phyloP scores from a whole-genome alignment of 345 rosid genomes.

The Citrus mangshanensis region DNA sequence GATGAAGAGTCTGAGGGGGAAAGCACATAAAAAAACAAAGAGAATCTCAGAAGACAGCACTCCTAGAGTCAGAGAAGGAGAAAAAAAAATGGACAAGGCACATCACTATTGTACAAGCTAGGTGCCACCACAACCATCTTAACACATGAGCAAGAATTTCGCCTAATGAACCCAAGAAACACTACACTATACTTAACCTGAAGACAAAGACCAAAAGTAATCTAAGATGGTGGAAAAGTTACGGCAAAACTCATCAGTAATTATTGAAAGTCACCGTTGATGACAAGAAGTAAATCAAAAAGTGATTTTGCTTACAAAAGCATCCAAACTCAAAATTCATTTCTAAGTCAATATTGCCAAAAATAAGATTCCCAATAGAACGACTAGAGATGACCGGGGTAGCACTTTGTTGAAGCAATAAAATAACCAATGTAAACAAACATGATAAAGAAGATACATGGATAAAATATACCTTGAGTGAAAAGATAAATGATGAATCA shows the following conservation, averaged over 20 bases:
- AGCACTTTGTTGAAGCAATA: background rate
- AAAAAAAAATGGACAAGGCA: background rate
- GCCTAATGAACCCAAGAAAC: background rate
- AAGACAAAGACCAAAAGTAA: background rate
- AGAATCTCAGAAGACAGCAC: background rate
- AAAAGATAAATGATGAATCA: slow-evolving; percentile 79
- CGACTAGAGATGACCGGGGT: background rate
- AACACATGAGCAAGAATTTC: background rate
- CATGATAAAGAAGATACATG: slow-evolving; percentile 12
- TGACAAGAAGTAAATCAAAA: background rate
- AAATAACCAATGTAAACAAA: background rate
- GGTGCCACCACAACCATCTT: background rate
- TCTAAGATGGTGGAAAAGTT: background rate
- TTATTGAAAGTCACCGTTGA: background rate
- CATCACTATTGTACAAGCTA: background rate
- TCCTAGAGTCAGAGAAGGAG: background rate
- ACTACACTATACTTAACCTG: background rate
- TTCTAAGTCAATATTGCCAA: background rate
- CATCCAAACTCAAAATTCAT: background rate
- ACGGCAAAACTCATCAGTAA: background rate
- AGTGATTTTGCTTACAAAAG: background rate
- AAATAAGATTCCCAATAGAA: background rate
- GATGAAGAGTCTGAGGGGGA: background rate
- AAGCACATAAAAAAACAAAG: background rate
- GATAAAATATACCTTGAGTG: slow-evolving; percentile 61